A percentile compares a stretch with the other conserved stretches of the same genome.
Conservation (phyloP, 345 rosid species). For the Aethionema arabicum region DNA sequence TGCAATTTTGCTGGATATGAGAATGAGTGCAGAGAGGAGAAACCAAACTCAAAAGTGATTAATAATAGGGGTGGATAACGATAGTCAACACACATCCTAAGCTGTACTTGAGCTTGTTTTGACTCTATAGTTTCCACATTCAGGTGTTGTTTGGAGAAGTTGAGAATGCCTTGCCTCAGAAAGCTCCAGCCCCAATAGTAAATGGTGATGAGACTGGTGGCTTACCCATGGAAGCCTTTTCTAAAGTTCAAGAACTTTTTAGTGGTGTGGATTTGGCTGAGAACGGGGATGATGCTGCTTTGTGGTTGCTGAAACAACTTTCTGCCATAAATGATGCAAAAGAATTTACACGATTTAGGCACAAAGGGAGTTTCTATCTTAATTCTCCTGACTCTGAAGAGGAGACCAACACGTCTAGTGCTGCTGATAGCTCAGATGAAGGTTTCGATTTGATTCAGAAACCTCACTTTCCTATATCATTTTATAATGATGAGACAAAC, state of each 20-base stretch:
- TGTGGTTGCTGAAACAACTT: slow-evolving; percentile 93
- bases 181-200: slow-evolving; percentile 61
- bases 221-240: slow-evolving; percentile 96
- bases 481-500: slow-evolving; percentile 44
- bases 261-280: slow-evolving; percentile 87
- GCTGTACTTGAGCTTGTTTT: slow-evolving; percentile 18
- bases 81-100: slow-evolving; percentile 7
- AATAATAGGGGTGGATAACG: slow-evolving; percentile 8
- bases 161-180: slow-evolving; percentile 65
- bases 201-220: slow-evolving; percentile 98
- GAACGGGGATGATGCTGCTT: slow-evolving; percentile 80
- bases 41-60: slow-evolving; percentile 5
- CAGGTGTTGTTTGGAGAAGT: slow-evolving; percentile 96
- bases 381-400: slow-evolving; percentile 91
- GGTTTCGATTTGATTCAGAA: slow-evolving; percentile 56
- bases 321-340: slow-evolving; percentile 80
- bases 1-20: slow-evolving; percentile 17
- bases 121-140: slow-evolving; percentile 28
- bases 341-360: slow-evolving; percentile 72
- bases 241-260: slow-evolving; percentile 94
- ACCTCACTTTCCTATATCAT: slow-evolving; percentile 41
- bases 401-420: slow-evolving; percentile 81
- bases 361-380: slow-evolving; percentile 56
- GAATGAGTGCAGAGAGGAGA: slow-evolving; percentile 17
- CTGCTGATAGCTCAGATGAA: slow-evolving; percentile 98